Conservation (phyloP, 169 alveolate species). For the Eimeria necatrix region DNA sequence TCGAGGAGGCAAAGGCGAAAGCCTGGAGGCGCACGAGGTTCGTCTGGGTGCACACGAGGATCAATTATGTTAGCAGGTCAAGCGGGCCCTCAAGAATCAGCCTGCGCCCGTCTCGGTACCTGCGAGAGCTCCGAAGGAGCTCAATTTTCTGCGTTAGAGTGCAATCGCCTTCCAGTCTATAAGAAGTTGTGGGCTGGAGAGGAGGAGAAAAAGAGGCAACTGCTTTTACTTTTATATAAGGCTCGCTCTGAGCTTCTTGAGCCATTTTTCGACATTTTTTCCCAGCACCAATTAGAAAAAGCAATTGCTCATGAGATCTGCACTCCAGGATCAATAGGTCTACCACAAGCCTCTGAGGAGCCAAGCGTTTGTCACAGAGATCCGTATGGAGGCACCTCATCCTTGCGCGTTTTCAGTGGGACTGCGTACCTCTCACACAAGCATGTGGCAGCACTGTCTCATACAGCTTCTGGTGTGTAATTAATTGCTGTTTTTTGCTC, state of each 20-base stretch:
- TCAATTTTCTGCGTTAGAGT: background rate
- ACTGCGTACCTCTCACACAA: conserved; percentile 60
- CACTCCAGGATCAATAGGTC: background rate
- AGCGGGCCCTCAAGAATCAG: background rate
- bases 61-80: background rate
- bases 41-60: background rate
- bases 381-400: conserved; percentile 47
- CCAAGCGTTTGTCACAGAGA: conserved; percentile 60
- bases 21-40: conserved; percentile 47
- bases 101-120: background rate
- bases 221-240: background rate
- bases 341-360: conserved; percentile 33
- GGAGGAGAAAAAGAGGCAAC: conserved; percentile 35
- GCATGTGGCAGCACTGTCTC: conserved; percentile 61
- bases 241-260: conserved; percentile 66
- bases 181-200: background rate
- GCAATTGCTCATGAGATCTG: background rate
- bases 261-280: conserved; percentile 48
- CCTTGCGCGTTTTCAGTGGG: conserved; percentile 64
- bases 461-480: conserved; percentile 58
- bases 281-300: background rate
- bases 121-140: background rate
- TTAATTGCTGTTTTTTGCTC: background rate
- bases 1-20: conserved; percentile 50
- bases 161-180: background rate